phyloP scores from a whole-genome alignment of 176 grass and related monocot species.

The Zoysia japonica region DNA sequence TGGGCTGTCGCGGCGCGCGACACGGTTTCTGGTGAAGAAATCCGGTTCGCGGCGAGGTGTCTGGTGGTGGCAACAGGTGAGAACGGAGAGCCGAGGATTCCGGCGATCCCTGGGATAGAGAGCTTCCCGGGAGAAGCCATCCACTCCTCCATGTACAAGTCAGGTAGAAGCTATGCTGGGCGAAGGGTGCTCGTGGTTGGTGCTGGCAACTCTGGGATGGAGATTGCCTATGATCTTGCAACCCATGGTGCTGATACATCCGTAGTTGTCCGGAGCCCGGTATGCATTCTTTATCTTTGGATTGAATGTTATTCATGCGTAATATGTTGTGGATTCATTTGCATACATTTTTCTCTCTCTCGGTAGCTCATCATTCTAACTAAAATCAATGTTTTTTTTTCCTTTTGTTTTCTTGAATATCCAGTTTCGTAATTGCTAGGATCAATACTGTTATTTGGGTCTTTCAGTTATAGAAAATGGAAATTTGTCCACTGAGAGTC shows the following conservation, averaged over 20 bases:
- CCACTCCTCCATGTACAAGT: constrained; percentile 46
- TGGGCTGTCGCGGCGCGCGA: constrained; percentile 12
- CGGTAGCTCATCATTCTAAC: background rate
- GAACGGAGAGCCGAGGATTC: constrained; percentile 30
- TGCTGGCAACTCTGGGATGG: constrained; percentile 56
- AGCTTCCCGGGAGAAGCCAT: constrained; percentile 31
- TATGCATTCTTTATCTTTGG: background rate
- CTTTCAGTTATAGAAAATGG: background rate
- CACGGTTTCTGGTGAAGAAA: background rate
- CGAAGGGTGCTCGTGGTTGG: constrained; percentile 48
- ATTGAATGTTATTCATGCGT: background rate
- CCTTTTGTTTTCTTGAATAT: background rate
- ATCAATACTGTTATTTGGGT: background rate
- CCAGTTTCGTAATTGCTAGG: background rate
- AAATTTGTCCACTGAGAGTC: background rate
- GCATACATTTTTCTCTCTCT: background rate
- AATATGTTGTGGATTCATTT: background rate
- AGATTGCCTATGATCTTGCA: constrained; percentile 60
- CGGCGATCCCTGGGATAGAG: constrained; percentile 8
- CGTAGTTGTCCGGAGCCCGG: constrained; percentile 38
- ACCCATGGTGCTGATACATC: constrained; percentile 31
- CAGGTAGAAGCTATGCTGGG: constrained; percentile 6
- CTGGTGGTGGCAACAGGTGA: constrained; percentile 54
- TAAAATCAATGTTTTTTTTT: background rate
- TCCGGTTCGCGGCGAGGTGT: background rate